Percentiles rank a stretch among this genome's conserved stretches.
These are phyloP conservation scores for Stenogyne calaminthoides DNA, from an alignment of 305 asterid species.

Conservation along the genomic window DNA sequence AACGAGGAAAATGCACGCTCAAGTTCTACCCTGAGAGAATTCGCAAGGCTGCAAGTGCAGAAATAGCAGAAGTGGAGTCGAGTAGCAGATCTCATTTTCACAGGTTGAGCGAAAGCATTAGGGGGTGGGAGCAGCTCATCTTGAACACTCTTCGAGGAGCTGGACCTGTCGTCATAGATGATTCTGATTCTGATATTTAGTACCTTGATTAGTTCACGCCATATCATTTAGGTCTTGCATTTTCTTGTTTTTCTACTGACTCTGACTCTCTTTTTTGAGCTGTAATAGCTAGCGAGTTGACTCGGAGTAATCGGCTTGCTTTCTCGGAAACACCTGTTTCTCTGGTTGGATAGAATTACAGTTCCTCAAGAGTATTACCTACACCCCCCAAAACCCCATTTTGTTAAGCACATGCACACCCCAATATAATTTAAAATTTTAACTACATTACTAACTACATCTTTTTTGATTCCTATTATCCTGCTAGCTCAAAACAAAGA, in stretches of 20 bases:
- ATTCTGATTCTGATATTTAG: conserved; percentile 45
- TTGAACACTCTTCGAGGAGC: conserved; percentile 46
- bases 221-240: neutral
- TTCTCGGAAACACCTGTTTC: neutral
- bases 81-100: conserved; percentile 46
- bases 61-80: conserved; percentile 32
- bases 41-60: conserved; percentile 21
- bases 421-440: no score
- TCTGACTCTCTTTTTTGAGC: neutral
- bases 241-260: neutral
- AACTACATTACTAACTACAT: no score
- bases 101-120: conserved; percentile 51
- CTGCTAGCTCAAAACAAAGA: no score
- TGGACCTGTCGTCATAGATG: conserved; percentile 41
- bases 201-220: conserved; percentile 26
- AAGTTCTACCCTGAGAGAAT: conserved; percentile 40
- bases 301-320: neutral
- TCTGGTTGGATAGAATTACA: neutral
- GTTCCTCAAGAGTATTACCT: neutral
- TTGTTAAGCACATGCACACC: no score
- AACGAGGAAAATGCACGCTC: conserved; percentile 52
- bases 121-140: conserved; percentile 66
- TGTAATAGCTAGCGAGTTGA: neutral
- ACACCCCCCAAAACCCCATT: no score
- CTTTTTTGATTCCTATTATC: no score